These are phyloP conservation scores for Cryptococcus hybrid DNA, from an alignment of 1,284 basidiomycete species.

Conservation along the genomic window DNA sequence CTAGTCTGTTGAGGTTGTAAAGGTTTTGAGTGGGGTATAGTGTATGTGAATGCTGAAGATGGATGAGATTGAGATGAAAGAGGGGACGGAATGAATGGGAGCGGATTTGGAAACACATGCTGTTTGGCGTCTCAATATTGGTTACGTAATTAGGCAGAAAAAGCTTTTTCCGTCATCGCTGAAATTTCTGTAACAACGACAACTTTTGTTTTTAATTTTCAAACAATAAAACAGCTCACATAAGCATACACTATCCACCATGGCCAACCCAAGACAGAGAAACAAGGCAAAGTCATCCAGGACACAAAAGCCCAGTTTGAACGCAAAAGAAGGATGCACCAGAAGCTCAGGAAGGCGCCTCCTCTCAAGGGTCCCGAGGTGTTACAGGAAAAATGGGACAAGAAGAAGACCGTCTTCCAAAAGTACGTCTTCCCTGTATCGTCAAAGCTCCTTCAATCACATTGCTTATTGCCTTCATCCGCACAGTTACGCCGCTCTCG, in stretches of 20 bases:
- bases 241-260: constrained; percentile 41
- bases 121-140: neutral
- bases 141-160: neutral
- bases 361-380: constrained; percentile 79
- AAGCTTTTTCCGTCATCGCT: constrained; percentile 2
- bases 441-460: neutral
- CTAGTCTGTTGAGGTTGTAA: neutral
- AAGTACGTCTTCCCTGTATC: constrained; percentile 62
- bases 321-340: constrained; percentile 40
- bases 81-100: neutral
- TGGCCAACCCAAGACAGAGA: constrained; percentile 89
- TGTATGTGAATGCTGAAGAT: neutral
- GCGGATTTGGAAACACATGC: neutral
- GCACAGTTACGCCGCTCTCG: constrained; percentile 47
- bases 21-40: no score
- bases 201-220: neutral
- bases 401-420: constrained; percentile 83
- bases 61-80: neutral
- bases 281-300: constrained; percentile 42
- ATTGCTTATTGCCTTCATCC: neutral
- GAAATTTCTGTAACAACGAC: neutral
- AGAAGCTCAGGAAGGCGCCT: constrained; percentile 61
- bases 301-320: constrained; percentile 32
- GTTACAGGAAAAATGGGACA: constrained; percentile 85
- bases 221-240: neutral